A percentile compares a stretch with the other conserved stretches of the same genome.
These are phyloP conservation scores for Stylosanthes scabra DNA, from an alignment of 331 rosid genomes.

Conservation along the genomic window DNA sequence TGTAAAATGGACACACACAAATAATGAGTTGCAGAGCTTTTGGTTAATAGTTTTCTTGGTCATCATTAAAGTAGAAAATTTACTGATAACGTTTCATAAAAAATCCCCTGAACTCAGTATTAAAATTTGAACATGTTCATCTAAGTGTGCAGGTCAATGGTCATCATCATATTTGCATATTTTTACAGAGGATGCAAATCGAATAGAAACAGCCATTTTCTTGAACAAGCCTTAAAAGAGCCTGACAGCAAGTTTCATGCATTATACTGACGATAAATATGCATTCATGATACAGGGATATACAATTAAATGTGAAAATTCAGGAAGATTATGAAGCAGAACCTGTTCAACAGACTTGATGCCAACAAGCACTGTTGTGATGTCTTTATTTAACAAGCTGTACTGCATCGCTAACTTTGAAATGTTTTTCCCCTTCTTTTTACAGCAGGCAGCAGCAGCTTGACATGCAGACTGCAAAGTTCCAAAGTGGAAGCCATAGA, in stretches of 20 bases:
- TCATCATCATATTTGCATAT: conserved; percentile 3
- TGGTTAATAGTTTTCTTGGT: neutral
- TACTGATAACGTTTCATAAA: neutral
- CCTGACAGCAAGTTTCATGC: conserved; percentile 16
- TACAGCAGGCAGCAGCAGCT: conserved; percentile 75
- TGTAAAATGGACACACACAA: neutral
- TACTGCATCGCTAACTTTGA: conserved; percentile 95
- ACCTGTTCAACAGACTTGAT: conserved; percentile 85
- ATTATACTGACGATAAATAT: conserved; percentile 5
- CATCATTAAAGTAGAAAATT: conserved; percentile 4
- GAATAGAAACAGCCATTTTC: conserved; percentile 24
- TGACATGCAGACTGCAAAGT: conserved; percentile 75
- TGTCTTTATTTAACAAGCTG: conserved; percentile 89
- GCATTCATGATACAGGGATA: conserved; percentile 19
- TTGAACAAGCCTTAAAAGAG: conserved; percentile 24
- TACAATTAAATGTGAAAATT: conserved; percentile 26
- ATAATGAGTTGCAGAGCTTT: neutral
- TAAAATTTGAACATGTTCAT: neutral
- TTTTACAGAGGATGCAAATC: conserved; percentile 22
- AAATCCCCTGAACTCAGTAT: neutral
- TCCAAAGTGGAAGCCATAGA: conserved; percentile 27
- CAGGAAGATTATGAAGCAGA: conserved; percentile 34
- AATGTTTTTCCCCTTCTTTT: conserved; percentile 79
- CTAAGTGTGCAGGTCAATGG: neutral
- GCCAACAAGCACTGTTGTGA: conserved; percentile 91